A percentile compares a stretch with the other conserved stretches of the same genome.
Evolutionary conservation across 164 flowering plant genomes (phyloP).

Genomic region (Warburgia ugandensis): DNA sequence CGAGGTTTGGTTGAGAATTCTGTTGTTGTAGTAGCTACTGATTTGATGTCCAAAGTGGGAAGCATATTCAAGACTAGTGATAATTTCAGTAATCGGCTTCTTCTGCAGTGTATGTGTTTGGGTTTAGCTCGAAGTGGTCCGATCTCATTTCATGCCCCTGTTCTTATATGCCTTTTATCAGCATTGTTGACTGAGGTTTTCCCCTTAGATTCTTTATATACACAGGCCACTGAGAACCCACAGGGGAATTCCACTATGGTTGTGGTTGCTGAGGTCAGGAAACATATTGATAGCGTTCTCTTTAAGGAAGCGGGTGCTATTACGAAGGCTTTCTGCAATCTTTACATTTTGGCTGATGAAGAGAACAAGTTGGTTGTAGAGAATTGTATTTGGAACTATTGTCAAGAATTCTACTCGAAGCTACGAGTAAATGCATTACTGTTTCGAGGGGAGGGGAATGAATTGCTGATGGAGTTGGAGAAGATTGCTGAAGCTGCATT

Average conservation of each 20-base stretch:
- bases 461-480: constrained; percentile 55
- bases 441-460: constrained; percentile 34
- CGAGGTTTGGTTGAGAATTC: constrained; percentile 46
- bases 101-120: constrained; percentile 57
- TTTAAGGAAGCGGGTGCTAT: constrained; percentile 85
- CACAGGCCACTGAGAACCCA: constrained; percentile 17
- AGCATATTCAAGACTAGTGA: no score
- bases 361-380: constrained; percentile 53
- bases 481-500: constrained; percentile 88
- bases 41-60: constrained; percentile 32
- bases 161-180: constrained; percentile 49
- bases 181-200: constrained; percentile 61
- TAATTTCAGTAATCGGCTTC: constrained; percentile 20
- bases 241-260: constrained; percentile 10
- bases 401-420: constrained; percentile 50
- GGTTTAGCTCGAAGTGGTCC: constrained; percentile 63
- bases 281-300: constrained; percentile 40
- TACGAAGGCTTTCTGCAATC: constrained; percentile 72
- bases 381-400: constrained; percentile 62
- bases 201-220: constrained; percentile 48
- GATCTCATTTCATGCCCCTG: constrained; percentile 30
- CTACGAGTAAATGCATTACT: constrained; percentile 46
- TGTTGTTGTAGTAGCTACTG: constrained; percentile 40
- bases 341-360: constrained; percentile 56
- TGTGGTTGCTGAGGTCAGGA: constrained; percentile 29